phyloP scores from a whole-genome alignment of 768 basidiomycete genomes.

The Tricholoma sp. region DNA sequence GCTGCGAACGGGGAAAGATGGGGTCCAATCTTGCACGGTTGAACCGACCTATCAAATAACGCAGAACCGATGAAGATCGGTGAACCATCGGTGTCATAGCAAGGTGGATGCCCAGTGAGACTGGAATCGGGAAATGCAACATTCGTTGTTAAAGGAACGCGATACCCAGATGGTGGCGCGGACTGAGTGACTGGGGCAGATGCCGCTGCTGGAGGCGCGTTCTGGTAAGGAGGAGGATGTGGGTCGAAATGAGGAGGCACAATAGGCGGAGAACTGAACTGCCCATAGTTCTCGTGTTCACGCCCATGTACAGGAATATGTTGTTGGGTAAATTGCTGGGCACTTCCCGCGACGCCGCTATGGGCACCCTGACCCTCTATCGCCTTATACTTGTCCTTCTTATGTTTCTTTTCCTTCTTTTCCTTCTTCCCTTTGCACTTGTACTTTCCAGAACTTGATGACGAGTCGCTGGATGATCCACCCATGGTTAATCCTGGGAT shows the following conservation, averaged over 20 bases:
- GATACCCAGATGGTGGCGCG: constrained; percentile 61
- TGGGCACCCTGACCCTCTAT: neutral
- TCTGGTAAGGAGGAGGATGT: constrained; percentile 5
- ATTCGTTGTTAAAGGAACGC: constrained; percentile 46
- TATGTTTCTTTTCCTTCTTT: constrained; percentile 14
- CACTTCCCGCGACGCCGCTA: constrained; percentile 1
- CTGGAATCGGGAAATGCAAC: constrained; percentile 38
- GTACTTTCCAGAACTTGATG: neutral
- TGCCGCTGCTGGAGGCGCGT: constrained; percentile 5
- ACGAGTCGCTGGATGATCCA: neutral
- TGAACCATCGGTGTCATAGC: constrained; percentile 53
- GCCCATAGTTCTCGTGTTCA: constrained; percentile 1
- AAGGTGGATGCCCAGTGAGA: constrained; percentile 46
- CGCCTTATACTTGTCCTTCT: constrained; percentile 6
- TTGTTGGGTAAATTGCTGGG: constrained; percentile 5
- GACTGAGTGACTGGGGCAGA: constrained; percentile 5
- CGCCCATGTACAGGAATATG: neutral
- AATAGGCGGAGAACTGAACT: constrained; percentile 18
- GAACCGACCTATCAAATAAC: constrained; percentile 59
- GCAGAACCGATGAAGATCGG: constrained; percentile 75
- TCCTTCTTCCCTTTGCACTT: constrained; percentile 23
- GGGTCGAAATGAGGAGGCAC: constrained; percentile 14
- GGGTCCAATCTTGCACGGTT: constrained; percentile 79
- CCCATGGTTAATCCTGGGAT: neutral
- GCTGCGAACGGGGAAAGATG: constrained; percentile 44